phyloP scores from a whole-genome alignment of 23 red algal genomes.

The Gracilaria gracilis region DNA sequence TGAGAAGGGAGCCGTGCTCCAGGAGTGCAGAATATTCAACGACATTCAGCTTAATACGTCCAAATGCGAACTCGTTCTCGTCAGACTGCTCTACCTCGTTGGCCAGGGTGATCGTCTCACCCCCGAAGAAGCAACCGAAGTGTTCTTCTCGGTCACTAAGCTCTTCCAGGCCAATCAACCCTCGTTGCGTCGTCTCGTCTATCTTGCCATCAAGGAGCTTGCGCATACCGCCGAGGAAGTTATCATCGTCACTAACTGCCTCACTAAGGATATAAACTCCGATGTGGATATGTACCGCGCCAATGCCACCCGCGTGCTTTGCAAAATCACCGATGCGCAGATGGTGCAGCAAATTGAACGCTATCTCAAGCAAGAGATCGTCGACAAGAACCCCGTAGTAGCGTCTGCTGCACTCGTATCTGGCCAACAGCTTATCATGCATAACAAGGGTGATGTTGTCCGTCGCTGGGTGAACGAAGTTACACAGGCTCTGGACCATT shows the following conservation, averaged over 20 bases:
- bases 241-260: slow-evolving; percentile 99
- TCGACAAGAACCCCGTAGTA: slow-evolving; percentile 95
- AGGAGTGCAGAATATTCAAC: slow-evolving; percentile 98
- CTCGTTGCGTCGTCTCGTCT: slow-evolving; percentile 92
- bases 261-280: slow-evolving; percentile 99
- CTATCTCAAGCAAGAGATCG: slow-evolving; percentile 97
- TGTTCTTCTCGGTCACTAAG: slow-evolving; percentile 99
- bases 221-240: slow-evolving; percentile 97
- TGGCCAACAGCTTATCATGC: slow-evolving; percentile 85
- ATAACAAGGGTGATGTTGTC: slow-evolving; percentile 97
- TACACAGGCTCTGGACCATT: slow-evolving; percentile 95
- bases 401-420: slow-evolving; percentile 96
- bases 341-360: slow-evolving; percentile 97
- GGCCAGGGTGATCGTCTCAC: slow-evolving; percentile 87
- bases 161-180: slow-evolving; percentile 90
- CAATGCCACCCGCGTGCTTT: slow-evolving; percentile 97
- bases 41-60: slow-evolving; percentile 82
- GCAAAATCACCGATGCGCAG: slow-evolving; percentile 92
- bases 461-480: slow-evolving; percentile 98
- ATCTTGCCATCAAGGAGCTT: slow-evolving; percentile 99
- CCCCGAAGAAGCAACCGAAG: slow-evolving; percentile 80
- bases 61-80: slow-evolving; percentile 91
- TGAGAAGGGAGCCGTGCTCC: slow-evolving; percentile 94
- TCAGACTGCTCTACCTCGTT: slow-evolving; percentile 93
- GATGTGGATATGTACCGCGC: slow-evolving; percentile 96